These are phyloP conservation scores for Panaeolus cyanescens DNA, from an alignment of 768 basidiomycete genomes.

Conservation along the genomic window DNA sequence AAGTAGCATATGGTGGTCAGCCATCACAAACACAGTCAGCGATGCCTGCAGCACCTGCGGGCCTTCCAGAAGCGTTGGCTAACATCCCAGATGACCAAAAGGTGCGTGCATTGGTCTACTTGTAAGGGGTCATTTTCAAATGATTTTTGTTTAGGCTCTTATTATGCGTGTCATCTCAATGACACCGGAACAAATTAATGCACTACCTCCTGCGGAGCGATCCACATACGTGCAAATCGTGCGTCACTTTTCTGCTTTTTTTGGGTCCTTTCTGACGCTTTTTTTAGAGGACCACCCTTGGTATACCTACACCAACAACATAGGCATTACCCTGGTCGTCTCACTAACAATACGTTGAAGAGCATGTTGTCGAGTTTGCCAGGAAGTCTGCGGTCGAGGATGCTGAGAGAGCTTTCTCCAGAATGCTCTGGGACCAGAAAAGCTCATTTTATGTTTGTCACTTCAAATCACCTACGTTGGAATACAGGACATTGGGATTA, in stretches of 20 bases:
- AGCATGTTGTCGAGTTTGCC: no score
- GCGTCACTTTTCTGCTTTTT: conserved; percentile 22
- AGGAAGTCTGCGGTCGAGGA: no score
- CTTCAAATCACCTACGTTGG: no score
- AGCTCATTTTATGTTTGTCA: no score
- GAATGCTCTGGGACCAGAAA: no score
- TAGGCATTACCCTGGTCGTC: no score
- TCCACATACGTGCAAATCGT: conserved; percentile 84
- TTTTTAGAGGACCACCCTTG: conserved; percentile 39
- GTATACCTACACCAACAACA: conserved; percentile 27
- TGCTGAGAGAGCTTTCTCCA: no score
- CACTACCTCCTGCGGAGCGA: conserved; percentile 71
- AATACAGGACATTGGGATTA: no score
- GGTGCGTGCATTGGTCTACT: conserved; percentile 32
- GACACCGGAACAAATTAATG: conserved; percentile 82
- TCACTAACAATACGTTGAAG: no score
- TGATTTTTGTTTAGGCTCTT: conserved; percentile 50
- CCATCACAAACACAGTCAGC: conserved; percentile 1
- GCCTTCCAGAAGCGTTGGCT: conserved; percentile 54
- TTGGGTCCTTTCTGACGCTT: background rate
- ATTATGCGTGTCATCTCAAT: conserved; percentile 80
- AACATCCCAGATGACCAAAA: conserved; percentile 71
- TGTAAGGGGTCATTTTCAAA: conserved; percentile 5
- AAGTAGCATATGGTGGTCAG: conserved; percentile 14
- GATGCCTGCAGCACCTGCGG: conserved; percentile 15